These are phyloP conservation scores for Talaromyces verruculosus DNA, from an alignment of 2,329 filamentous ascomycete genomes.

Conservation along the genomic window DNA sequence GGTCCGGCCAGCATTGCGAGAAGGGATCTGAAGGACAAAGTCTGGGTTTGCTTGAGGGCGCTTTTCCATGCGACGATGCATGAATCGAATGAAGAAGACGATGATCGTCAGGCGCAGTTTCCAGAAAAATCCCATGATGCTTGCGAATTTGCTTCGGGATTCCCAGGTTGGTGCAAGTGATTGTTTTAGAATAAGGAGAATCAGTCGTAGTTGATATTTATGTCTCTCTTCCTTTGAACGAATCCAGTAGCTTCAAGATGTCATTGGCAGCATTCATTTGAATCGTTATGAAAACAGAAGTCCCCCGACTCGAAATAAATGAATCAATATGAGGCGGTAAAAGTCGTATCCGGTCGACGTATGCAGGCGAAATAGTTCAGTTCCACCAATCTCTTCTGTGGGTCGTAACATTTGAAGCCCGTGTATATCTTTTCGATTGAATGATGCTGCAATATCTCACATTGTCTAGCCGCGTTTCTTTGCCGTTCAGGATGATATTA, in stretches of 20 bases:
- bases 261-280: background rate
- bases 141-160: background rate
- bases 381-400: background rate
- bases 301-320: background rate
- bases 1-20: slow-evolving; percentile 13
- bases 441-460: background rate
- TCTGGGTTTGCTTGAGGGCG: slow-evolving; percentile 23
- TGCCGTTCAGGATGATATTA: background rate
- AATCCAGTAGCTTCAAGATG: background rate
- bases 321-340: background rate
- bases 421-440: background rate
- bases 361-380: background rate
- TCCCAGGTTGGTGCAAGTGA: too few relatives aligned
- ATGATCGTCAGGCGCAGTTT: slow-evolving; percentile 14
- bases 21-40: slow-evolving; percentile 13
- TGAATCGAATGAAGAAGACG: slow-evolving; percentile 7
- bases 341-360: background rate
- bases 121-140: background rate
- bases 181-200: background rate
- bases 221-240: background rate
- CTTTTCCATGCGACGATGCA: background rate
- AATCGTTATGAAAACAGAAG: background rate
- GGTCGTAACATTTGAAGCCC: background rate
- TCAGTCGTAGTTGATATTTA: background rate
- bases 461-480: background rate